Percentiles rank a stretch among this genome's conserved stretches.
phyloP scores from a whole-genome alignment of 2,329 filamentous ascomycete species.

The Cladophialophora psammophila region DNA sequence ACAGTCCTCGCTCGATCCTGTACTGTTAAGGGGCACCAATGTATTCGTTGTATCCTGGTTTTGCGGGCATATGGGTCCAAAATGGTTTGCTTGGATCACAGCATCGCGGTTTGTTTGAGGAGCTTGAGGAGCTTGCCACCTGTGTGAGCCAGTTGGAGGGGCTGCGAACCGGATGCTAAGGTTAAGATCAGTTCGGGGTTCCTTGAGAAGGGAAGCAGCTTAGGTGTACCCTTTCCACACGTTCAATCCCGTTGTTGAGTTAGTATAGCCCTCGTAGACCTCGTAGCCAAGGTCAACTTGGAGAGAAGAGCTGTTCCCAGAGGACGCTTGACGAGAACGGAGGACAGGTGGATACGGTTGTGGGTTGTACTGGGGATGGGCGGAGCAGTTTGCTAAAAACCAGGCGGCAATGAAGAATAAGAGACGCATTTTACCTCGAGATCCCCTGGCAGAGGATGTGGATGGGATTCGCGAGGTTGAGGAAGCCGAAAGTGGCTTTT shows the following conservation, averaged over 20 bases:
- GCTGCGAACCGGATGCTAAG: conserved; percentile 49
- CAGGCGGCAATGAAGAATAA: conserved; percentile 4
- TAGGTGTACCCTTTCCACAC: conserved; percentile 55
- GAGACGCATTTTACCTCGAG: conserved; percentile 4
- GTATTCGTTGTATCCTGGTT: conserved; percentile 36
- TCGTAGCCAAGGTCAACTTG: conserved; percentile 57
- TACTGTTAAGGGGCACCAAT: conserved; percentile 29
- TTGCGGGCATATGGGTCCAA: conserved; percentile 47
- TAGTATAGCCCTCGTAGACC: conserved; percentile 54
- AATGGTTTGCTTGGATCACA: conserved; percentile 42
- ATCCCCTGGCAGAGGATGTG: background rate
- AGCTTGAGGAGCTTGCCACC: conserved; percentile 47
- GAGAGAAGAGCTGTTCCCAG: conserved; percentile 29
- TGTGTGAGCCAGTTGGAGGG: conserved; percentile 44
- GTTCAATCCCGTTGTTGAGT: conserved; percentile 52
- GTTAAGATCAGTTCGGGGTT: conserved; percentile 23
- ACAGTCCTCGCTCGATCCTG: conserved; percentile 49
- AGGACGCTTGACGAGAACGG: conserved; percentile 21
- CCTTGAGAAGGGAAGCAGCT: conserved; percentile 10
- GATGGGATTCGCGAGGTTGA: background rate
- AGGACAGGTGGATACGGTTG: conserved; percentile 21
- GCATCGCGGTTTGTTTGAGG: conserved; percentile 41
- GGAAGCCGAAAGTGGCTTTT: background rate
- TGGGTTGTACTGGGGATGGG: conserved; percentile 20
- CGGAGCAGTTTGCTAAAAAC: conserved; percentile 1